Conservation (phyloP, 2,329 filamentous ascomycete genomes). For the Cordyceps pruinosa region DNA sequence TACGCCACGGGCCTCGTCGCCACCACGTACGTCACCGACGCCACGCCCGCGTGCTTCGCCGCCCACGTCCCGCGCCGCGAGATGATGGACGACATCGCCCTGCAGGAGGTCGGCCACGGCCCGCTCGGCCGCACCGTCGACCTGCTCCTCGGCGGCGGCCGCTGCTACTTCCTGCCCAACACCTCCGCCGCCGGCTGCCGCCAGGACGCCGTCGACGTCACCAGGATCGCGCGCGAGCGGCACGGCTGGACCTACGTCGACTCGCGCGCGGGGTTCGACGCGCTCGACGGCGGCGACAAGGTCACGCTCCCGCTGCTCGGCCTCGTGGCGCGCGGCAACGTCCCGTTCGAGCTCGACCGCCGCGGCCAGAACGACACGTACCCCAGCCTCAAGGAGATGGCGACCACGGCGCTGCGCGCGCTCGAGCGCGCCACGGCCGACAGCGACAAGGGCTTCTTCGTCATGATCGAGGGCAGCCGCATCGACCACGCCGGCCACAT, state of each 20-base stretch:
- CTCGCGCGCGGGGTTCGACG: conserved; percentile 67
- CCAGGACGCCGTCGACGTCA: conserved; percentile 67
- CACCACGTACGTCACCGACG: conserved; percentile 90
- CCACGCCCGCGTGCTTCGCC: conserved; percentile 91
- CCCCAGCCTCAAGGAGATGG: conserved; percentile 88
- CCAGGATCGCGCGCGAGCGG: conserved; percentile 64
- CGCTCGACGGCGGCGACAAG: conserved; percentile 57
- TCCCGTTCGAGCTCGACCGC: conserved; percentile 92
- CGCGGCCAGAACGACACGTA: conserved; percentile 71
- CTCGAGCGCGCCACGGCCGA: conserved; percentile 75
- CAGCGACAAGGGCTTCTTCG: conserved; percentile 88
- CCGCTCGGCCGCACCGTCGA: conserved; percentile 83
- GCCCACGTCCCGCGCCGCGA: conserved; percentile 73
- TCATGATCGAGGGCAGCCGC: conserved; percentile 95
- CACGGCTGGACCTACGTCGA: conserved; percentile 74
- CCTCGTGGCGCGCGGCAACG: conserved; percentile 73
- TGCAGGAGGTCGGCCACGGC: conserved; percentile 85
- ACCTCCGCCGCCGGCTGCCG: conserved; percentile 75
- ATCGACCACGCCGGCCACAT: conserved; percentile 92
- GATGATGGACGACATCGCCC: conserved; percentile 84
- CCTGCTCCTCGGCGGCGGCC: conserved; percentile 84
- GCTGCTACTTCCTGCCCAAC: conserved; percentile 90
- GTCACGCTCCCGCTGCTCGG: conserved; percentile 77
- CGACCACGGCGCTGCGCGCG: conserved; percentile 69
- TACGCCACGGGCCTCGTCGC: conserved; percentile 93